phyloP scores from a whole-genome alignment of 352 stramenopile genomes.

The Phytophthora hybrid region DNA sequence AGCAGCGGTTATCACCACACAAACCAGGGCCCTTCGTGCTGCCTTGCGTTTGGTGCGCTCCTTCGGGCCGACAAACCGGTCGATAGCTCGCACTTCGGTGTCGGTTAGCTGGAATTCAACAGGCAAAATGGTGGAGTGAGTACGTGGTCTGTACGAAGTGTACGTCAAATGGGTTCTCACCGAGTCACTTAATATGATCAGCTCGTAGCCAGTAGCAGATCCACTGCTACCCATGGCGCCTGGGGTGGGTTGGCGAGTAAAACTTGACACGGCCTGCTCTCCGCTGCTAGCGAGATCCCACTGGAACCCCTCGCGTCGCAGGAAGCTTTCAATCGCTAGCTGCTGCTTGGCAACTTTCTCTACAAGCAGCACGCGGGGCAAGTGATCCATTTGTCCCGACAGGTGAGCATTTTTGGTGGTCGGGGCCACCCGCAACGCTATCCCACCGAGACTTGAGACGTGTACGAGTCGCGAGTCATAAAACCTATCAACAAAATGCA shows the following conservation, averaged over 20 bases:
- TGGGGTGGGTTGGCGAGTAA: slow-evolving; percentile 44
- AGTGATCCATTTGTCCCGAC: slow-evolving; percentile 59
- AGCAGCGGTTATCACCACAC: slow-evolving; percentile 55
- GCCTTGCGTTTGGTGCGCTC: slow-evolving; percentile 35
- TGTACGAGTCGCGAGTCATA: slow-evolving; percentile 66
- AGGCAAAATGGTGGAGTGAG: background rate
- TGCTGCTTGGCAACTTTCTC: slow-evolving; percentile 67
- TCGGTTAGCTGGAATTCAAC: slow-evolving; percentile 50
- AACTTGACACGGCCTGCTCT: slow-evolving; percentile 62
- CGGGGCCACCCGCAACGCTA: slow-evolving; percentile 56
- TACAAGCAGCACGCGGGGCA: slow-evolving; percentile 72
- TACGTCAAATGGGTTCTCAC: slow-evolving; percentile 25
- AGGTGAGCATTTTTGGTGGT: slow-evolving; percentile 69
- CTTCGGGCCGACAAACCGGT: slow-evolving; percentile 57
- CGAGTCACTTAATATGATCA: slow-evolving; percentile 70
- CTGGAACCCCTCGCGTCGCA: slow-evolving; percentile 70
- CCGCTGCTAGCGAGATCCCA: slow-evolving; percentile 74
- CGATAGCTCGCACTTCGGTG: slow-evolving; percentile 56
- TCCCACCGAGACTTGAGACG: slow-evolving; percentile 69
- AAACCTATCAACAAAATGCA: slow-evolving; percentile 50
- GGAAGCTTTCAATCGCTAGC: slow-evolving; percentile 61
- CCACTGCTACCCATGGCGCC: slow-evolving; percentile 3
- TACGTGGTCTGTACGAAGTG: background rate
- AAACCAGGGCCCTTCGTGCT: slow-evolving; percentile 45
- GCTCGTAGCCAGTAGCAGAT: slow-evolving; percentile 42